A percentile compares a stretch with the other conserved stretches of the same genome.
Conservation (phyloP, 768 basidiomycete species). For the Nevesoporus exiguus region DNA sequence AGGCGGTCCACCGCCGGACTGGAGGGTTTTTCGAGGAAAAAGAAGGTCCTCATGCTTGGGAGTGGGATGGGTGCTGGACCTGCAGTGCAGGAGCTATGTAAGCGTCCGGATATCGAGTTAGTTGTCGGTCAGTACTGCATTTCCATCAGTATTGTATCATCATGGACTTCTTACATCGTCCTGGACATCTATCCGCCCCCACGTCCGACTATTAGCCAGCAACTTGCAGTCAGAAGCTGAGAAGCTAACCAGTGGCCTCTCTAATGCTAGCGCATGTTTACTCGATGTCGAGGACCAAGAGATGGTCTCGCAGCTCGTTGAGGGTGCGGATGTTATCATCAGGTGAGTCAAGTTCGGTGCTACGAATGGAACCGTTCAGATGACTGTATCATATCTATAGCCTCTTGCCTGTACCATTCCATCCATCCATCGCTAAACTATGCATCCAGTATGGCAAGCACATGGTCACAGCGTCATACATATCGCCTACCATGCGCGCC, state of each 20-base stretch:
- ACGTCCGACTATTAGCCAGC: slow-evolving; percentile 50
- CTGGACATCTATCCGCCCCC: slow-evolving; percentile 6
- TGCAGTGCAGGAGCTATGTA: slow-evolving; percentile 70
- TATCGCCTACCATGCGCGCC: slow-evolving; percentile 69
- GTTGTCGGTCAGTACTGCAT: slow-evolving; percentile 62
- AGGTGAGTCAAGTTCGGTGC: slow-evolving; percentile 49
- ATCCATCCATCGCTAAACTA: slow-evolving; percentile 63
- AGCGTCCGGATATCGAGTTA: slow-evolving; percentile 59
- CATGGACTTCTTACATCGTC: slow-evolving; percentile 15
- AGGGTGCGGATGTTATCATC: slow-evolving; percentile 72
- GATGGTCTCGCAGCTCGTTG: slow-evolving; percentile 50
- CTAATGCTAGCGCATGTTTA: slow-evolving; percentile 52
- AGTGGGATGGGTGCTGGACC: slow-evolving; percentile 97
- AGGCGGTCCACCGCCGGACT: slow-evolving; percentile 14
- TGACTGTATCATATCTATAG: slow-evolving; percentile 37
- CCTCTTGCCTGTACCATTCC: slow-evolving; percentile 74
- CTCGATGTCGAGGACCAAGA: slow-evolving; percentile 55
- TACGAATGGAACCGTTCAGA: neutral
- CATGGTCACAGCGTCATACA: slow-evolving; percentile 90
- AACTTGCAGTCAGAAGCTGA: slow-evolving; percentile 63
- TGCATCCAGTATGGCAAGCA: slow-evolving; percentile 72
- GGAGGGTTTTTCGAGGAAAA: slow-evolving; percentile 36
- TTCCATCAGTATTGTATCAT: slow-evolving; percentile 8
- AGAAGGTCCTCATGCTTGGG: slow-evolving; percentile 77
- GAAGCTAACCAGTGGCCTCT: slow-evolving; percentile 38